These are phyloP conservation scores for Blastomyces gilchristii DNA, from an alignment of 2,329 filamentous ascomycete genomes.

Conservation along the genomic window DNA sequence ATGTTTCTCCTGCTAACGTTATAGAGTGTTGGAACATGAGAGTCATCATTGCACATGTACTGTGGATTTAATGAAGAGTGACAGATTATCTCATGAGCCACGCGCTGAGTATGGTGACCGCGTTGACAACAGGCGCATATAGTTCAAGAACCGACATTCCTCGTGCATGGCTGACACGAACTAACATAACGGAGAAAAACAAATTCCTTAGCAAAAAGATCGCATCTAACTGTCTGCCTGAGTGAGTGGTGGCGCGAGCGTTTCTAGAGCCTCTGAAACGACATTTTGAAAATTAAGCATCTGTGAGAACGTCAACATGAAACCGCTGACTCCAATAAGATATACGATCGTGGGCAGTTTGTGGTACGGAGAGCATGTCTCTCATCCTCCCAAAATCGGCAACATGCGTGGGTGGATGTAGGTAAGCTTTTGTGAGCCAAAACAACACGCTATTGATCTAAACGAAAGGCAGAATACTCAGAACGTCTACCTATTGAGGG, in stretches of 20 bases:
- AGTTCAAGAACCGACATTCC: background rate
- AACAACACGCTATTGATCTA: no score
- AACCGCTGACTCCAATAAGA: background rate
- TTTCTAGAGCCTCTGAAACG: background rate
- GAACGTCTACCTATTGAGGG: no score
- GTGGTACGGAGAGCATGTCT: background rate
- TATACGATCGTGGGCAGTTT: background rate
- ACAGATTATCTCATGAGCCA: background rate
- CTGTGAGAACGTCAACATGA: background rate
- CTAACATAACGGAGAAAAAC: background rate
- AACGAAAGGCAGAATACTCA: no score
- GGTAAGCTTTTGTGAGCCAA: background rate
- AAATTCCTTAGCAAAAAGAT: background rate
- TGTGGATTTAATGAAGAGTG: background rate
- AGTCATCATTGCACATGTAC: background rate
- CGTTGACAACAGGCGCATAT: background rate
- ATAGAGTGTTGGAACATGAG: background rate
- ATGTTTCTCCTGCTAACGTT: background rate
- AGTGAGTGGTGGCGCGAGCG: background rate
- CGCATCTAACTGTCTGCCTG: background rate
- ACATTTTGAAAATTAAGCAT: background rate
- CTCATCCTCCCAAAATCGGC: background rate
- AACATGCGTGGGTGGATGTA: background rate
- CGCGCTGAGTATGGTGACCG: background rate
- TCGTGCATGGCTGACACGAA: background rate